These are phyloP conservation scores for Solanum stenotomum DNA, from an alignment of 257 asterid genomes.

Conservation along the genomic window DNA sequence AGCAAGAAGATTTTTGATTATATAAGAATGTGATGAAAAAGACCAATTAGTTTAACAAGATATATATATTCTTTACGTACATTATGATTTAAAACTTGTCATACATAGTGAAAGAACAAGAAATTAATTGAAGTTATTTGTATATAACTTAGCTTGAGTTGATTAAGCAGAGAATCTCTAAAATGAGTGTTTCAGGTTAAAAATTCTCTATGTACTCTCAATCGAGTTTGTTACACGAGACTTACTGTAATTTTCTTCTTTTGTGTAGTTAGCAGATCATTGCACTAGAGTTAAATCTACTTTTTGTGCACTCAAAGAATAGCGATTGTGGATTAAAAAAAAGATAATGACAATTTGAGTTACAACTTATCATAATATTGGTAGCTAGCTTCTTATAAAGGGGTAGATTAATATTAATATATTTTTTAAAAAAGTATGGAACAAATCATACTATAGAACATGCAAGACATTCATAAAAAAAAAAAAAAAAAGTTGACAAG, in stretches of 20 bases:
- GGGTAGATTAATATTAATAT: neutral
- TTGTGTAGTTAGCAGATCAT: neutral
- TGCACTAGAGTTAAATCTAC: fast-evolving
- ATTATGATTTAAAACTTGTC: no score
- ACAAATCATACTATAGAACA: neutral
- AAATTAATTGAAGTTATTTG: no score
- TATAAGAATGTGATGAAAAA: neutral
- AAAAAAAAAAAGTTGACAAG: neutral
- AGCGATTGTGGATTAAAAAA: fast-evolving
- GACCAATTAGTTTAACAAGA: neutral
- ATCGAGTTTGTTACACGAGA: no score
- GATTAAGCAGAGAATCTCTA: neutral
- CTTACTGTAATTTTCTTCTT: no score
- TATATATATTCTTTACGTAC: no score
- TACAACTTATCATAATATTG: neutral
- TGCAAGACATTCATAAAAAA: neutral
- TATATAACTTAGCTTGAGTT: neutral
- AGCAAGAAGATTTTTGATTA: no score
- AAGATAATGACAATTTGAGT: neutral
- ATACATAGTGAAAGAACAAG: neutral
- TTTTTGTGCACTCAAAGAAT: neutral
- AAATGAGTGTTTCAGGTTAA: neutral
- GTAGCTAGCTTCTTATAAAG: neutral
- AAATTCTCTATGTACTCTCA: neutral
- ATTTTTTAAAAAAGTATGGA: neutral